Evolutionary conservation across 1,284 basidiomycete species (phyloP), one percentile per base, ranked within the genome.

Genomic region (Ceratobasidium sp.): DNA sequence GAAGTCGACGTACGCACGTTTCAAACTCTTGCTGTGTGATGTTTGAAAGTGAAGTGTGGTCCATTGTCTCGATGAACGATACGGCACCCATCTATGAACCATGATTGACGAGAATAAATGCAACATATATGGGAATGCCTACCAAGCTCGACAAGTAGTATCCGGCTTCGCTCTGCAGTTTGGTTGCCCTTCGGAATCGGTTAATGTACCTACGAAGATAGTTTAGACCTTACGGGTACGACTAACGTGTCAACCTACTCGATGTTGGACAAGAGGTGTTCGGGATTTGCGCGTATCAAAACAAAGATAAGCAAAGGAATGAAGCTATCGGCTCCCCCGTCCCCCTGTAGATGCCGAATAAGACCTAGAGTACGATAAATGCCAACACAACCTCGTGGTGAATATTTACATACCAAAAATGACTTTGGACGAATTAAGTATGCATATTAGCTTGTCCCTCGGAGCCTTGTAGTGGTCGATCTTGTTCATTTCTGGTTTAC

Each of bases 391-490:
- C 46, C 34, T 56, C 51, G 68, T 24, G 13, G 64, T 56, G 75
- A 56, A 74, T 39, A 14, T 41, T 22, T 75, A 81, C 90, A 77
- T 79, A 95, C 97, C 97, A 81, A 98, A 99, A 80, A 99, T 98
- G 83, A 99, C 96, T 85, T 99, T 99, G 89, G 96, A 99, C 83
- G 91, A 94, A 81, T 99, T 99, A 62, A 99, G 85, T 61, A 99
- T 93, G 83, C 98, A 99, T 76, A 99, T 99, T 76, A 98, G 86
- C 84, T 99, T 99, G 83, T 99, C 97, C 59, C 97, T 87, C 11
- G 97, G 97, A 24, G 97, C 97, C 82, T 98, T 98, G 86, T 98
- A 99, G 81, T 98, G 95, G 81, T 98, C 98, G 78, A 99, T 93
- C 86, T 98, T 99, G 79, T 95, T 83, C 59, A 99, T 85, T 82